Base-by-base conservation (phyloP, 106 monocot species). In the Agapanthus africanus region DNA sequence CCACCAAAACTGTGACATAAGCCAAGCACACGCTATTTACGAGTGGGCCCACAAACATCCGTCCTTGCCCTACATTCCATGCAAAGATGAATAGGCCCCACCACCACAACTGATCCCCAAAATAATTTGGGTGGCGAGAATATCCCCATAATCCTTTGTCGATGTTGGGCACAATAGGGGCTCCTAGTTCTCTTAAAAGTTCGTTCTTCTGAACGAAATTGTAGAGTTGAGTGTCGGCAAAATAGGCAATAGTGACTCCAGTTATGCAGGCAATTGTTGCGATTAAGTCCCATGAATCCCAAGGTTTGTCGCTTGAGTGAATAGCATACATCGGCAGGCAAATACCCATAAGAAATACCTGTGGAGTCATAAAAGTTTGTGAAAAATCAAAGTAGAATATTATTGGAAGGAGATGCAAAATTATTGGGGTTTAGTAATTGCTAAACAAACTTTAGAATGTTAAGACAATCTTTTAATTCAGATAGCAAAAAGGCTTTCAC, bases 21-120 rank as follows among this genome's bases (percentile, higher is more conserved):
- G 69, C 81, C 62, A 95, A 74, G 78, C 91, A 91, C 56, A 88
- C 44, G 52, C 80, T 91, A 72, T 95, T 95, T 33, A 84, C 75
- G 49, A 91, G 68, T 31, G 95, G 82, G n/a, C 95, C 95, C 6
- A 86, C 37, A 61, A 82, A 84, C 66, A 84, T 91, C 95, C 91
- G 91, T 28, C 79, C 78, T 21, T 84, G 65, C 2, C 95, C 91
- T 4, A 77, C 19, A 37, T 82, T 95, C 81, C 83, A 79, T 11
- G 78, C 86, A 73, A 84, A 95, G 7, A 88, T 23, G 27, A 64
- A 83, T 63, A 95, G 68, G 11, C 88, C 88, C 95, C 95, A 95
- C 95, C 95, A 95, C 91, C 88, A 95, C 34, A 95, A 67, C 81
- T 95, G 95, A 42, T 97, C 95, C 0, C 91, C 95, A 18, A 91